phyloP scores from a whole-genome alignment of 352 stramenopile species.

The Globisporangium sylvaticum region DNA sequence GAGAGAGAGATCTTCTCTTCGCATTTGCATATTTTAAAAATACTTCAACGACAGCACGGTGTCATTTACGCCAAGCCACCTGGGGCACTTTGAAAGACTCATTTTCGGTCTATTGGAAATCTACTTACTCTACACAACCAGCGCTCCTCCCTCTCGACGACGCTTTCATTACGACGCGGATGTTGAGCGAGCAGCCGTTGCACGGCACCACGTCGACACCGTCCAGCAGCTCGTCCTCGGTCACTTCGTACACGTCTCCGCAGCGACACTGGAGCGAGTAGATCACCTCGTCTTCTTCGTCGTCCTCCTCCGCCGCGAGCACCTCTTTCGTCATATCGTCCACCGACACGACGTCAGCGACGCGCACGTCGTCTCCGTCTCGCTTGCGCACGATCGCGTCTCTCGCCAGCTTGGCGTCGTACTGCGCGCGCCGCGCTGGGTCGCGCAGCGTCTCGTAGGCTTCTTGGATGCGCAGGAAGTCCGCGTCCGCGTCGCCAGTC shows the following conservation, averaged over 20 bases:
- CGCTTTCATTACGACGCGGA: conserved; percentile 45
- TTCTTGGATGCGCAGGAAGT: conserved; percentile 56
- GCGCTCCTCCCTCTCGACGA: conserved; percentile 14
- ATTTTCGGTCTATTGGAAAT: neutral
- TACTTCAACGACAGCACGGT: neutral
- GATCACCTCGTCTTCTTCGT: conserved; percentile 42
- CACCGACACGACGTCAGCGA: conserved; percentile 61
- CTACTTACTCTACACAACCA: conserved; percentile 1
- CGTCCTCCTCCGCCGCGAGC: conserved; percentile 21
- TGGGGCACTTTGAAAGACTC: neutral
- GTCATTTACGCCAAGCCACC: neutral
- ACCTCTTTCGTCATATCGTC: conserved; percentile 40
- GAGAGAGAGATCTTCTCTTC: neutral
- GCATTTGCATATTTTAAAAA: conserved; percentile 6
- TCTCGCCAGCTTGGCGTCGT: conserved; percentile 48
- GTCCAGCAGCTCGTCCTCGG: conserved; percentile 53
- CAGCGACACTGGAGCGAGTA: conserved; percentile 67
- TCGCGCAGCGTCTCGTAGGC: conserved; percentile 69
- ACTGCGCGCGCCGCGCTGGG: conserved; percentile 32
- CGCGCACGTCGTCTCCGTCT: conserved; percentile 43
- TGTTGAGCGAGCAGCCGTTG: conserved; percentile 78
- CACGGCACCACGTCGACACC: conserved; percentile 68
- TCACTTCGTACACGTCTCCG: conserved; percentile 71
- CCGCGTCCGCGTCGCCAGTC: conserved; percentile 19
- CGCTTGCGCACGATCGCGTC: conserved; percentile 31